Evolutionary conservation across 805 yeast species (phyloP).

Genomic region (Metschnikowia similis): DNA sequence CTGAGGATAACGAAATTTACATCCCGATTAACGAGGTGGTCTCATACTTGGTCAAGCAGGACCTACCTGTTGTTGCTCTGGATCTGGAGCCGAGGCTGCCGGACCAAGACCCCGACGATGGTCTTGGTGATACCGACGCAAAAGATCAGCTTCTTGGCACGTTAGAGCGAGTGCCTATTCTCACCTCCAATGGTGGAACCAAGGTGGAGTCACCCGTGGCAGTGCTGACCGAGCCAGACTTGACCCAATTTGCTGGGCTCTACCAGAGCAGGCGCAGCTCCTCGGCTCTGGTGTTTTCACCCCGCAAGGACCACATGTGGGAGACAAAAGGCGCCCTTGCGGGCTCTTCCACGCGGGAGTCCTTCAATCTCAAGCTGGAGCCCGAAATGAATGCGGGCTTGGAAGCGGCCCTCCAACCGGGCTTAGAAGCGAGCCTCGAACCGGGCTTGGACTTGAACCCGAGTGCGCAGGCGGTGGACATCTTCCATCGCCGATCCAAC

Average conservation of each 20-base stretch:
- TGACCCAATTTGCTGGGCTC: not conserved
- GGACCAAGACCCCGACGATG: not conserved
- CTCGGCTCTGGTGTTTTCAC: conserved; percentile 1
- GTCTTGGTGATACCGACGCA: not conserved
- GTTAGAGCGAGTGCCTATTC: not conserved
- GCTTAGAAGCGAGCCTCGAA: not conserved
- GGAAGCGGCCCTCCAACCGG: not conserved
- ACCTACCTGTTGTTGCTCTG: not conserved
- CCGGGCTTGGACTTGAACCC: not conserved
- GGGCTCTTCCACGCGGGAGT: not conserved
- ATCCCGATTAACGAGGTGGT: conserved; percentile 49
- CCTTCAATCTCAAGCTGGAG: not conserved
- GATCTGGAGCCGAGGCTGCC: conserved; percentile 1
- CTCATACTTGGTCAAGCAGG: conserved; percentile 32
- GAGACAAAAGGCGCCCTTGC: not conserved
- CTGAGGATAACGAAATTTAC: conserved; percentile 3
- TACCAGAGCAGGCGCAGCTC: conserved; percentile 2
- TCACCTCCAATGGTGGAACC: not conserved
- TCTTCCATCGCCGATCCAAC: conserved; percentile 4
- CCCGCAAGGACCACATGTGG: not conserved
- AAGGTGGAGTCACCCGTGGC: not conserved
- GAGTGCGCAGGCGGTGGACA: not conserved
- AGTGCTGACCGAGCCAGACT: not conserved
- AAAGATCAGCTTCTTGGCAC: not conserved
- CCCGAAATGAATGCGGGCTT: not conserved